phyloP scores from a whole-genome alignment of 768 basidiomycete species.

The Tylopilus sp. region DNA sequence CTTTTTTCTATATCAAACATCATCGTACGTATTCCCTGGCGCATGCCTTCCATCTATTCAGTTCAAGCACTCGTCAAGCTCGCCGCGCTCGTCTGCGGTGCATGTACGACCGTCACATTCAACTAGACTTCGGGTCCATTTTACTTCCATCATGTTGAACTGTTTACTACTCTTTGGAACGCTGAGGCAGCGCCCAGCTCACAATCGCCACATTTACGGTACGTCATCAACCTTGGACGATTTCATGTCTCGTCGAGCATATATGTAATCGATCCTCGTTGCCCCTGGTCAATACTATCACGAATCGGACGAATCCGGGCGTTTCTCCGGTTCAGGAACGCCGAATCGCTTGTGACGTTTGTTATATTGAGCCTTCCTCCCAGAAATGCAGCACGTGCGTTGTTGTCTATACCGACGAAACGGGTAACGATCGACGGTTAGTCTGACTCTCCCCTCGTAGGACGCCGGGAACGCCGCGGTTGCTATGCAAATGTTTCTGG shows the following conservation, averaged over 20 bases:
- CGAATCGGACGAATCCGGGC: not conserved
- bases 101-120: conserved; percentile 44
- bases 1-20: not conserved
- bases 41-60: not conserved
- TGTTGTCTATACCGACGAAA: not conserved
- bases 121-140: too few relatives aligned
- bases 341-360: not conserved
- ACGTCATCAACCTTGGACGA: too few relatives aligned
- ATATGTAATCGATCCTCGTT: too few relatives aligned
- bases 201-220: too few relatives aligned
- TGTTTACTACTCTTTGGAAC: conserved; percentile 49
- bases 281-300: not conserved
- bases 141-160: conserved; percentile 35
- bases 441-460: too few relatives aligned
- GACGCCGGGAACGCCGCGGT: too few relatives aligned
- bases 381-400: not conserved
- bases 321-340: not conserved
- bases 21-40: not conserved
- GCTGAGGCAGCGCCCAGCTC: conserved; percentile 64
- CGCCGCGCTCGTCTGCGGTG: conserved; percentile 8
- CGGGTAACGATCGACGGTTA: not conserved
- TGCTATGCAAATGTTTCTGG: too few relatives aligned
- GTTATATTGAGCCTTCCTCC: not conserved
- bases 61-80: conserved; percentile 6
- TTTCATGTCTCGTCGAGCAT: not conserved